These are phyloP conservation scores for Chlamydomonas asymmetrica DNA, from an alignment of 139 green algal species.

Conservation along the genomic window DNA sequence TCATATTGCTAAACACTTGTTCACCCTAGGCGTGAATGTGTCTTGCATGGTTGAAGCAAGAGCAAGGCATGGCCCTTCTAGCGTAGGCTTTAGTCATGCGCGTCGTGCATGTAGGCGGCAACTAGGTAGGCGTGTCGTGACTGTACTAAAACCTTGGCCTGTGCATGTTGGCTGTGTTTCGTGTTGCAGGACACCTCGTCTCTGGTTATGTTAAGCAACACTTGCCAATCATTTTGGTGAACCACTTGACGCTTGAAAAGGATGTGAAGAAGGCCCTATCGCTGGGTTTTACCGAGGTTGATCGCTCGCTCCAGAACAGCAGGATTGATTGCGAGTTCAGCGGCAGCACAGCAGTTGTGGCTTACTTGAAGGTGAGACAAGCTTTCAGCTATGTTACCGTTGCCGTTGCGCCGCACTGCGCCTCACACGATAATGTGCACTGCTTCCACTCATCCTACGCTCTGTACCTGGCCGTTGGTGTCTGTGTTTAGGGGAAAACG, in stretches of 20 bases:
- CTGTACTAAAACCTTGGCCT: too few species aligned
- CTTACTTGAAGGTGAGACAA: constrained; percentile 56
- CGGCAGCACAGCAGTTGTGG: constrained; percentile 79
- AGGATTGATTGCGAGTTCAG: constrained; percentile 81
- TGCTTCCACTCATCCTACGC: too few species aligned
- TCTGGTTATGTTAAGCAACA: constrained; percentile 78
- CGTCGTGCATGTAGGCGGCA: too few species aligned
- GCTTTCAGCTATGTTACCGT: too few species aligned
- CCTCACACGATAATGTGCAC: too few species aligned
- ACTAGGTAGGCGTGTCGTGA: too few species aligned
- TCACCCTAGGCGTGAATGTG: not conserved
- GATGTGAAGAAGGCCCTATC: constrained; percentile 48
- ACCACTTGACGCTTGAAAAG: constrained; percentile 57
- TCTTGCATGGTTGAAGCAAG: not conserved
- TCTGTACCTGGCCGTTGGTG: constrained; percentile 19
- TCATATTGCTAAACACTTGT: not conserved
- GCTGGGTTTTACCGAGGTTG: constrained; percentile 67
- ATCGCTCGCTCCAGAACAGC: constrained; percentile 54
- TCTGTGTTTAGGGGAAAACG: constrained; percentile 34
- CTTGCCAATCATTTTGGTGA: constrained; percentile 74
- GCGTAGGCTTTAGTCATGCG: too few species aligned
- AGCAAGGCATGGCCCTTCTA: too few species aligned
- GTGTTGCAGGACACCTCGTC: constrained; percentile 78
- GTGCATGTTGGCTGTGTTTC: too few species aligned
- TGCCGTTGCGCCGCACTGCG: too few species aligned